Evolutionary conservation across 306 rosid species (phyloP).

Genomic region (Quercus engelmannii): DNA sequence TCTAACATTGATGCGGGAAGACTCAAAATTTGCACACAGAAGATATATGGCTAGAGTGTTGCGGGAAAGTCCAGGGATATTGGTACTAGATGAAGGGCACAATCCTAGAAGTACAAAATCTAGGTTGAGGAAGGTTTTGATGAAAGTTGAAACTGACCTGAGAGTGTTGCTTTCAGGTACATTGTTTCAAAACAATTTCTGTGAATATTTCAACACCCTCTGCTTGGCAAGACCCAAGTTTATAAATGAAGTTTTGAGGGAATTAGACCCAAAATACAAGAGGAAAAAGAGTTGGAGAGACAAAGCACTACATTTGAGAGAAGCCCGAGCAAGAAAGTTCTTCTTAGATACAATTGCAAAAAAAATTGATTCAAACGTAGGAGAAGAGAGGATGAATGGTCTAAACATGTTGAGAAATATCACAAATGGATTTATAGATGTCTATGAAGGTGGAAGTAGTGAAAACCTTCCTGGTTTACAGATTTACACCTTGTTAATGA

Average conservation of each 20-base stretch:
- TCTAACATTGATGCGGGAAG: slow-evolving; percentile 75
- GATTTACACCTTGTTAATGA: slow-evolving; percentile 88
- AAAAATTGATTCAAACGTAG: slow-evolving; percentile 67
- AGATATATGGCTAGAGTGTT: slow-evolving; percentile 82
- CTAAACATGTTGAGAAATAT: slow-evolving; percentile 74
- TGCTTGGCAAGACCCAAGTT: slow-evolving; percentile 91
- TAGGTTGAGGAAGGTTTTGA: slow-evolving; percentile 77
- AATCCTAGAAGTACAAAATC: slow-evolving; percentile 95
- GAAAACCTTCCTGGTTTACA: slow-evolving; percentile 90
- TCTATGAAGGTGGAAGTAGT: slow-evolving; percentile 72
- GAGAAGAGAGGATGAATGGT: slow-evolving; percentile 69
- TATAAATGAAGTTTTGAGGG: slow-evolving; percentile 67
- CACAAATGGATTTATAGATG: slow-evolving; percentile 82
- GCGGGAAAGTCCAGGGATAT: slow-evolving; percentile 82
- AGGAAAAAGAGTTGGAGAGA: slow-evolving; percentile 35
- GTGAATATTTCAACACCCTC: slow-evolving; percentile 87
- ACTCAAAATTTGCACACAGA: slow-evolving; percentile 70
- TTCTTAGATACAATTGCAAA: slow-evolving; percentile 78
- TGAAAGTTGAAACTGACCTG: slow-evolving; percentile 86
- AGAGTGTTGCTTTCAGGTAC: slow-evolving; percentile 92
- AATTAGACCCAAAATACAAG: slow-evolving; percentile 64
- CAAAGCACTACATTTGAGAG: slow-evolving; percentile 45
- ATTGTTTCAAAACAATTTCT: slow-evolving; percentile 89
- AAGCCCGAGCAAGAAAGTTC: slow-evolving; percentile 75
- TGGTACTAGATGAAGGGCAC: slow-evolving; percentile 92